Base-by-base conservation (phyloP, 2,329 filamentous ascomycete genomes). In the Claviceps pazoutovae region DNA sequence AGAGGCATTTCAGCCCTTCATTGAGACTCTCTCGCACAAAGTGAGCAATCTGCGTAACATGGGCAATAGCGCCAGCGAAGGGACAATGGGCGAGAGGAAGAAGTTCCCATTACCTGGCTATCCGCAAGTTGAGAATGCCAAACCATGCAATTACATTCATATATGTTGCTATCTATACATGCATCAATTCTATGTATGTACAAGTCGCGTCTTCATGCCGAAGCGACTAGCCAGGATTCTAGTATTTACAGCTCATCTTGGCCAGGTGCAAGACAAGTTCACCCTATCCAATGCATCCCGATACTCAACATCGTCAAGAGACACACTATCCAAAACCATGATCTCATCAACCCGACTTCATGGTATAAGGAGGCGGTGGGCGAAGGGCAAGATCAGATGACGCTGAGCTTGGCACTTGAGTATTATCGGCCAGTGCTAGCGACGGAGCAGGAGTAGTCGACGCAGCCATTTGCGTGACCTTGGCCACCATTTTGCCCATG, bases 401-500 rank as follows among this genome's bases (percentile, higher is more conserved):
- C 23, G 56, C 53, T 19, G 51, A 49, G 34, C 48, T 17, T 17
- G 54, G 16, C 13, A 48, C 49, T 36, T 52, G 49, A 17, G 23
- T 9, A 6, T 46, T 9, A 6, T 46, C 23, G 30, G 51, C 30
- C 16, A 5, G 56, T 16, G 53, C 53, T 23, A 53, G 49, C 16
- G 51, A 30, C 7, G 48, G 50, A 11, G 49, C 53, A 17, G 54
- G n/a, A 4, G 49, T 23, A 30, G 21, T 14, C 8, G 51, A 4
- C n/a, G 46, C 42, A 6, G 43, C 48, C 47, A 69, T 72, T 49
- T 62, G 56, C 13, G 67, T 64, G 34, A 76, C 70, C 65, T 76
- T 80, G 37, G 67, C 61, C 60, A 85, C 75, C 73, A 90, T 82
- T 62, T 79, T 82, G 19, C 75, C 69, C 64, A 90, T 89, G 66